Conservation (phyloP, 1,284 basidiomycete genomes). For the Schizophyllum commune region DNA sequence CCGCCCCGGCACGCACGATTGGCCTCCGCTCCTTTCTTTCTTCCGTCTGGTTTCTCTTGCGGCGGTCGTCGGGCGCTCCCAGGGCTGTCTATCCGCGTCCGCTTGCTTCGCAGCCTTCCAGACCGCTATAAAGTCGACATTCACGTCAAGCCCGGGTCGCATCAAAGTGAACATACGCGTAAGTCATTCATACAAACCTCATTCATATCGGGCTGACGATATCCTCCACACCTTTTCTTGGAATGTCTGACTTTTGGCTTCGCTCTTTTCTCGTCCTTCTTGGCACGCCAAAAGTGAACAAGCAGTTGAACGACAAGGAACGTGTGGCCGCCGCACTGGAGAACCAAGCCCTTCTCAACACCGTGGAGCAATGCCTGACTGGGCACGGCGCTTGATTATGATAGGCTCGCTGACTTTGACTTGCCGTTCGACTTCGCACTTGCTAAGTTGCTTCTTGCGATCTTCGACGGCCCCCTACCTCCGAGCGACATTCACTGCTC, state of each 20-base stretch:
- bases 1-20: no score
- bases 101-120: constrained; percentile 86
- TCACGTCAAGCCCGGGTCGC: constrained; percentile 87
- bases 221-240: neutral
- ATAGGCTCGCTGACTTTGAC: neutral
- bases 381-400: constrained; percentile 6
- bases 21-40: no score
- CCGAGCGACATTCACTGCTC: neutral
- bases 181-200: constrained; percentile 14
- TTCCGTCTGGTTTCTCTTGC: neutral
- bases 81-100: constrained; percentile 91
- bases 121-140: constrained; percentile 94
- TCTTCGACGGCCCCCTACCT: neutral
- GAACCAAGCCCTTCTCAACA: constrained; percentile 80
- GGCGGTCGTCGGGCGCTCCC: neutral
- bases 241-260: neutral
- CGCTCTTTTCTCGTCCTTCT: neutral
- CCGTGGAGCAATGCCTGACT: constrained; percentile 83
- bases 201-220: neutral
- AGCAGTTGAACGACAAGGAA: constrained; percentile 99
- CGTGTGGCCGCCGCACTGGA: constrained; percentile 95
- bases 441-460: neutral
- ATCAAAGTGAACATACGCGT: constrained; percentile 91
- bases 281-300: constrained; percentile 65
- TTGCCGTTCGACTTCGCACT: neutral